These are phyloP conservation scores for Mucor mucedo DNA, from an alignment of 371 early-diverging fungal species.

Conservation along the genomic window DNA sequence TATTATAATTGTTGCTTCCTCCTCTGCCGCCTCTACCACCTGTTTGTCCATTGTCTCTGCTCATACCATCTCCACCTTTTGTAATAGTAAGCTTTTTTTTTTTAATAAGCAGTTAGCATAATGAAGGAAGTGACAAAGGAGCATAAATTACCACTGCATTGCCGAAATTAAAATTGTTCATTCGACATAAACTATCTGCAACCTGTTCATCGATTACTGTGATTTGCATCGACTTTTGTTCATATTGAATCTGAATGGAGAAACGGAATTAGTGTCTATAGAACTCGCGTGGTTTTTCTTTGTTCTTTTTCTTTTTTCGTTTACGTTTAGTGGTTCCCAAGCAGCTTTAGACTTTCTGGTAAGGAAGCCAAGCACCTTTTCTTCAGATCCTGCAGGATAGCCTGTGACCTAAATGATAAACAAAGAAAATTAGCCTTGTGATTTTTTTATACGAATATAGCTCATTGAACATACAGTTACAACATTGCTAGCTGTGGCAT, in stretches of 20 bases:
- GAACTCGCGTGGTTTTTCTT: neutral
- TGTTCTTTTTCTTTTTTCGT: neutral
- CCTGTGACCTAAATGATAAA: constrained; percentile 37
- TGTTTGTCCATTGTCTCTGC: constrained; percentile 1
- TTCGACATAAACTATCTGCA: constrained; percentile 32
- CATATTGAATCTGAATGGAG: constrained; percentile 19
- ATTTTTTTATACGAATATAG: neutral
- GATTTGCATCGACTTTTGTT: constrained; percentile 26
- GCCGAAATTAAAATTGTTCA: constrained; percentile 37
- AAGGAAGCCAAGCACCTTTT: constrained; percentile 41
- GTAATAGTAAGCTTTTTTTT: neutral
- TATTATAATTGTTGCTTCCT: neutral
- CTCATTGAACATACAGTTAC: constrained; percentile 25
- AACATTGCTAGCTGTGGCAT: constrained; percentile 7
- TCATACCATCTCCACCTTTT: neutral
- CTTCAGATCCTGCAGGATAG: constrained; percentile 39
- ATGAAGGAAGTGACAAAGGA: neutral
- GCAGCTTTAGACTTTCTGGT: constrained; percentile 39
- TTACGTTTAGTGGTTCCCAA: constrained; percentile 36
- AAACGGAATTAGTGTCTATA: neutral
- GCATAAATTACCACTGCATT: constrained; percentile 16
- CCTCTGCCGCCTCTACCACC: neutral
- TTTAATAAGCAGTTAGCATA: neutral
- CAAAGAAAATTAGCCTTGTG: neutral
- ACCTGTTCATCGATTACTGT: constrained; percentile 27